Base-by-base conservation (phyloP, 306 rosid genomes). In the Urtica urens region DNA sequence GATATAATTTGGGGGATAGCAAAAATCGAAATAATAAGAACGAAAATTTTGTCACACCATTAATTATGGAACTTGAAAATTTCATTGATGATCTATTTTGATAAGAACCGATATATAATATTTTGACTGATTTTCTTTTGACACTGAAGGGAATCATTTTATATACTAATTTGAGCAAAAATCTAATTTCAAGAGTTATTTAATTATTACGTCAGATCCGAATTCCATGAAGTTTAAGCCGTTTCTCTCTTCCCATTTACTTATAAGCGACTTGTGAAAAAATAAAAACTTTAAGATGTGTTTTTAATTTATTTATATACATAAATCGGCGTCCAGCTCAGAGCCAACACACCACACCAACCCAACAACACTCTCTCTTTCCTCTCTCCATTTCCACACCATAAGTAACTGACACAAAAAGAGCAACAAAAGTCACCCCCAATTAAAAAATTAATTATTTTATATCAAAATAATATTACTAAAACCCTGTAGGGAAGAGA, bases 241-340 rank as follows among this genome's bases (percentile, higher is more conserved):
- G n/a, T n/a, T n/a, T n/a, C n/a, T 71, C 59, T 53, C 49, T 48
- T 17, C 19, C 25, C 17, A 11, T 37, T 37, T 37, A 11, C 15
- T 10, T 37, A 1, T 6, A 4, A 37, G 1, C 5, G 11, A 37
- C 6, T 2, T 16, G 42, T 8, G 38, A 17, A 2, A 9, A 28
- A 3, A 25, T 26, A 28, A 24, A 25, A 17, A 41, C 27, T 35
- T 2, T 30, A 11, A 1, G 16, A 33, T 49, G 45, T 58, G 47
- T 66, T 28, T 40, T 67, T 62, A 54, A 26, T 10, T n/a, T 38
- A 52, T 75, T 42, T 67, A 56, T 73, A 56, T n/a, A n/a, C n/a
- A n/a, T n/a, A n/a, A n/a, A n/a, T n/a, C n/a, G n/a, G n/a, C n/a
- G 60, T 79, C 55, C 77, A 63, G 67, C 82, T 68, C 58, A 71